Evolutionary conservation across 805 yeast species (phyloP), one percentile per base, ranked within the genome.

Genomic region (Hanseniaspora valbyensis): DNA sequence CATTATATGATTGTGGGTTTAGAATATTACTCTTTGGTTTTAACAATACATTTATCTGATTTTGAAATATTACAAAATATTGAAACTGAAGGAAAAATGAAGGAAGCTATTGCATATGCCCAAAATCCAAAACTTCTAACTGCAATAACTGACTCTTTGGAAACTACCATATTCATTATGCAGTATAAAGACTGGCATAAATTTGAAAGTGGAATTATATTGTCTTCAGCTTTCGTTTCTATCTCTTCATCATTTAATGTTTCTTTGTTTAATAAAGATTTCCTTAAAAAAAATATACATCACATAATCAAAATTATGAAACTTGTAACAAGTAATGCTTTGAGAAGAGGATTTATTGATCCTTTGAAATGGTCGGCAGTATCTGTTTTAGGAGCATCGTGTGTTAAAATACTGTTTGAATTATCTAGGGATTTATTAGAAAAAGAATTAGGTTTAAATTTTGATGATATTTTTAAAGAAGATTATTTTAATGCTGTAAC

Each of bases 311-410:
- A 44, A 22, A 37, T 33, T 9, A 24, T 50, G 6, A 50, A 44
- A 29, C 13, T 34, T n/a, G 3, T 44, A 4, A 33, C 34, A 1
- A 32, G 18, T 4, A 18, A 30, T 4, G 6, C 41, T 3, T 34
- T n/a, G 2, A 29, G 34, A 34, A 26, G 14, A 19, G 49, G 53
- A 1, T 50, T 44, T n/a, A 44, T 50, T 25, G 50, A 50, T 44
- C 42, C 50, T 6, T 30, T 50, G 4, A 50, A 33, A 18, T 50
- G 53, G 53, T 38, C 44, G 19, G 50, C 34, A 9, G 16, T 44
- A 10, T 29, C 53, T 0, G 28, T 38, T 2, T 33, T 44, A 10
- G 43, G 44, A 7, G 44, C 44, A 16, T 33, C 39, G 8, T 39
- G 21, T 12, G n/a, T 33, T 13, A 44, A 22, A 24, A 37, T 50